These are phyloP conservation scores for Hypoxylon fuscum DNA, from an alignment of 495 filamentous ascomycete genomes.

Conservation along the genomic window DNA sequence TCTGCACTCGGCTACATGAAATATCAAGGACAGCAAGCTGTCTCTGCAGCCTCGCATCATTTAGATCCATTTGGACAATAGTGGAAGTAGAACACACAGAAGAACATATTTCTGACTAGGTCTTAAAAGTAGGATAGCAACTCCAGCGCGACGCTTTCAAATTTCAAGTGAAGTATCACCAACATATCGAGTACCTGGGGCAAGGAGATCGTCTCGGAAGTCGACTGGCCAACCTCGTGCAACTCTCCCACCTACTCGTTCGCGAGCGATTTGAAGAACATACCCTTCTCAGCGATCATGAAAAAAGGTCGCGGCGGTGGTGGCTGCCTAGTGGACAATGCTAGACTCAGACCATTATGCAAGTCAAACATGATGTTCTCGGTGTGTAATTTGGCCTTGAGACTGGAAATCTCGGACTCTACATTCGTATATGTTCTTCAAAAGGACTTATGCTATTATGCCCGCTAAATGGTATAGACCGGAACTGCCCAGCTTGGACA, in stretches of 20 bases:
- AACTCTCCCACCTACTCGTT: conserved; percentile 63
- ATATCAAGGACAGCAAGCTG: conserved; percentile 68
- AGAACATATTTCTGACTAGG: conserved; percentile 68
- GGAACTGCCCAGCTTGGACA: conserved; percentile 40
- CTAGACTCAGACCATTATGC: conserved; percentile 63
- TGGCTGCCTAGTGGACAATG: conserved; percentile 72
- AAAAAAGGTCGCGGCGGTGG: conserved; percentile 61
- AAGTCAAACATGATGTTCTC: conserved; percentile 59
- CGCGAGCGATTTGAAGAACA: conserved; percentile 63
- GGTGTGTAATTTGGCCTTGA: conserved; percentile 23
- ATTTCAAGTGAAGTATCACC: conserved; percentile 63
- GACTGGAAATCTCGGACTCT: not conserved
- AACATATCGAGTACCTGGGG: conserved; percentile 67
- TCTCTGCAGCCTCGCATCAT: conserved; percentile 67
- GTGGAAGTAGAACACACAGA: conserved; percentile 73
- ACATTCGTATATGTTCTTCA: not conserved
- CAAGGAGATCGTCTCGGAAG: conserved; percentile 71
- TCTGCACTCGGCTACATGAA: conserved; percentile 69
- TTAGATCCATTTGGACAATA: conserved; percentile 76
- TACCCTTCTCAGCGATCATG: conserved; percentile 69
- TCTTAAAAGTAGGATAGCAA: conserved; percentile 60
- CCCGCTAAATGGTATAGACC: conserved; percentile 34
- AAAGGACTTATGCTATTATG: conserved; percentile 9
- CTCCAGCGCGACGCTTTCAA: conserved; percentile 61
- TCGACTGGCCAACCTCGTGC: conserved; percentile 72